Evolutionary conservation across 768 basidiomycete genomes (phyloP).

Genomic region (Podaxis pistillaris): DNA sequence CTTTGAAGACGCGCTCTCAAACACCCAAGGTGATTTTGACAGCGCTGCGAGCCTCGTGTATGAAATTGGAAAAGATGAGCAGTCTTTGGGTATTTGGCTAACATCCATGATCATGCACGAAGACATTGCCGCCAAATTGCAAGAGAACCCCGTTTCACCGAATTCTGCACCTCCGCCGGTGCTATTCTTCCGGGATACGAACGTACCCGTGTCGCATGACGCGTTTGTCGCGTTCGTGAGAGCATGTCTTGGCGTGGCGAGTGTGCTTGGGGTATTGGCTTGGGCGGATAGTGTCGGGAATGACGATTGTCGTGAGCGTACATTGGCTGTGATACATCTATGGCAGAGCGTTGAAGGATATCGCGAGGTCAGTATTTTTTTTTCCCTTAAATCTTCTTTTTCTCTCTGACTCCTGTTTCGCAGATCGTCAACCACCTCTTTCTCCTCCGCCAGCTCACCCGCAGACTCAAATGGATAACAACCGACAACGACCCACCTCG

Average conservation of each 20-base stretch:
- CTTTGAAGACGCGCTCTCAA: conserved; percentile 62
- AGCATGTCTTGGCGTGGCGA: conserved; percentile 65
- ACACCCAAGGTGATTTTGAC: conserved; percentile 49
- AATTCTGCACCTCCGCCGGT: conserved; percentile 34
- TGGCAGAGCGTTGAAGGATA: conserved; percentile 74
- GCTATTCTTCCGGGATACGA: conserved; percentile 25
- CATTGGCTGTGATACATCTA: conserved; percentile 57
- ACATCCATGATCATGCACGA: conserved; percentile 63
- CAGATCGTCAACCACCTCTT: conserved; percentile 76
- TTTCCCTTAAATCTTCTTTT: too few relatives aligned
- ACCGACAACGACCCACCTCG: conserved; percentile 59
- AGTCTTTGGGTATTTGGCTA: conserved; percentile 71
- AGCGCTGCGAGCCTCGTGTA: conserved; percentile 50
- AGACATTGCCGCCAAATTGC: conserved; percentile 46
- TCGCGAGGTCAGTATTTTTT: conserved; percentile 50
- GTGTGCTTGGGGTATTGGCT: conserved; percentile 68
- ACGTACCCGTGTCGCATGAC: conserved; percentile 36
- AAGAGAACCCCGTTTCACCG: conserved; percentile 36
- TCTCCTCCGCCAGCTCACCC: conserved; percentile 67
- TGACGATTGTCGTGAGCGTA: conserved; percentile 59
- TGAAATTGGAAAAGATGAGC: conserved; percentile 63
- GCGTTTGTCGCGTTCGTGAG: conserved; percentile 66
- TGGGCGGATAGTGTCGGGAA: conserved; percentile 80
- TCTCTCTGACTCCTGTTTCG: neutral
- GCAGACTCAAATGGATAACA: conserved; percentile 73